Percentiles rank a stretch among this genome's conserved stretches.
Evolutionary conservation across 2,329 filamentous ascomycete species (phyloP).

Genomic region (Neonectria hederae): DNA sequence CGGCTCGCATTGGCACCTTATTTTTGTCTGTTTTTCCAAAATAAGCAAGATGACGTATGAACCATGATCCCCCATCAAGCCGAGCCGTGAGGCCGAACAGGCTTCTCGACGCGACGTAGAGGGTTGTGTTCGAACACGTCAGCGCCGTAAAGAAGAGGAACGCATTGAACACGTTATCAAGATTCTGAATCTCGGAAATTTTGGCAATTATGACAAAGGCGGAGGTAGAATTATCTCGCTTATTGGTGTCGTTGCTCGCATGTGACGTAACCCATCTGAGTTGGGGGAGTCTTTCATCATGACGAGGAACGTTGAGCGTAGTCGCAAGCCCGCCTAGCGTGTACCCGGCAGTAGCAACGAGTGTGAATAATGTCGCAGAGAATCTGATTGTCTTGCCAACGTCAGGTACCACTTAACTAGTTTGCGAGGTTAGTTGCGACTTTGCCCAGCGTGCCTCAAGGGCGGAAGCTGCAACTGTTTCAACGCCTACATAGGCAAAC

Average conservation of each 20-base stretch:
- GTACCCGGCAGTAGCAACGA: not conserved
- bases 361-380: too few relatives aligned
- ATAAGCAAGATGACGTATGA: slow-evolving; percentile 4
- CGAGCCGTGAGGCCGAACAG: slow-evolving; percentile 6
- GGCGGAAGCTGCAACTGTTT: slow-evolving; percentile 1
- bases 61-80: not conserved
- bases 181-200: not conserved
- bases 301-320: not conserved
- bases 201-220: not conserved
- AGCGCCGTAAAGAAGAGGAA: slow-evolving; percentile 12
- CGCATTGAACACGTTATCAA: not conserved
- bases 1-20: slow-evolving; percentile 1
- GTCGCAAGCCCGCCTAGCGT: not conserved
- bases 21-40: slow-evolving; percentile 1
- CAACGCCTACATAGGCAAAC: not conserved
- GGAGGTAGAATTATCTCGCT: not conserved
- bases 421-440: too few relatives aligned
- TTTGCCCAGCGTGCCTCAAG: slow-evolving; percentile 9
- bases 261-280: not conserved
- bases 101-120: slow-evolving; percentile 5
- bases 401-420: too few relatives aligned
- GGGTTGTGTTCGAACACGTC: slow-evolving; percentile 8
- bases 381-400: too few relatives aligned
- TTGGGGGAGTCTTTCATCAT: not conserved
- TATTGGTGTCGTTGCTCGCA: too few relatives aligned